Conservation (phyloP, 192 early-diverging fungal species). For the Pecoramyces ruminantium region DNA sequence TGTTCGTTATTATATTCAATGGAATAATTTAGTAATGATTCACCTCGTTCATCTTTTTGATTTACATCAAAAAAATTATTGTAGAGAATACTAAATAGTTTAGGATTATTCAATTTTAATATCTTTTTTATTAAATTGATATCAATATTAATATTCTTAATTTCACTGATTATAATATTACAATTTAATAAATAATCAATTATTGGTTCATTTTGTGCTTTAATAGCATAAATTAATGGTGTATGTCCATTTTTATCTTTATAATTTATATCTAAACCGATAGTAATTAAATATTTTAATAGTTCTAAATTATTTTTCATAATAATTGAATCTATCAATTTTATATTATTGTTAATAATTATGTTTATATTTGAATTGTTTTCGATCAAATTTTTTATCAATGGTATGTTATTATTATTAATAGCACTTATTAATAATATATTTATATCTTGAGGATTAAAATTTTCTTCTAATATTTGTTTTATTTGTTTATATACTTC, state of each 20-base stretch:
- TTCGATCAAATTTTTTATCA: background rate
- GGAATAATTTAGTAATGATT: background rate
- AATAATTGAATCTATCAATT: background rate
- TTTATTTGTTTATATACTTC: background rate
- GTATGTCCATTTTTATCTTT: background rate
- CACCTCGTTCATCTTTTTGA: background rate
- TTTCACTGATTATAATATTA: background rate
- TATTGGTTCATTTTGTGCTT: background rate
- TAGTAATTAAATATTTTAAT: background rate
- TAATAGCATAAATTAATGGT: background rate
- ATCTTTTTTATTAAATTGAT: background rate
- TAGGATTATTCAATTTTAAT: background rate
- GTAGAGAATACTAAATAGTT: background rate
- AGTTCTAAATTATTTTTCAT: background rate
- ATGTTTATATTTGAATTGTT: background rate
- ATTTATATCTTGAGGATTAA: background rate
- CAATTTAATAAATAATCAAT: background rate
- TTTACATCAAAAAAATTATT: background rate
- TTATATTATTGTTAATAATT: background rate
- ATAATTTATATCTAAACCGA: background rate
- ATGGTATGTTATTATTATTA: background rate
- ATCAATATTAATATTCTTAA: background rate
- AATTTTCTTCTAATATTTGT: background rate
- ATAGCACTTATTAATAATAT: background rate
- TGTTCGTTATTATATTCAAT: background rate